Evolutionary conservation across 2,329 filamentous ascomycete genomes (phyloP).

Genomic region (Apiospora rasikravindrae): DNA sequence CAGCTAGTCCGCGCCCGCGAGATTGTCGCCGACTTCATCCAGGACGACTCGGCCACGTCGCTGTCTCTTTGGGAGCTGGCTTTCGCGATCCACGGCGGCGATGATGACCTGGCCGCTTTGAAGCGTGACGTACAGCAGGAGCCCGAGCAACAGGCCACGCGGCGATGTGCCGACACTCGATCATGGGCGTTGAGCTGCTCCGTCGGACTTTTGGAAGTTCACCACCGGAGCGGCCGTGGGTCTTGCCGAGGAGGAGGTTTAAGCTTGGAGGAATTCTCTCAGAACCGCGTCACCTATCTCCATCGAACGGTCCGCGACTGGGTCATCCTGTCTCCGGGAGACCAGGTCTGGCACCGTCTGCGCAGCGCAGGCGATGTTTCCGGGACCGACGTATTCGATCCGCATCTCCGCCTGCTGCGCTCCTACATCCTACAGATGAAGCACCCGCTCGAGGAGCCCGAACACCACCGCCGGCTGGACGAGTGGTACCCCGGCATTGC

Average conservation of each 20-base stretch:
- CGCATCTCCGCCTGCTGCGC: conserved; percentile 39
- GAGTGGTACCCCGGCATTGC: conserved; percentile 46
- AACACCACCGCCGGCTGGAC: conserved; percentile 44
- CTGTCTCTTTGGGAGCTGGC: conserved; percentile 42
- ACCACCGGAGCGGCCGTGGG: conserved; percentile 22
- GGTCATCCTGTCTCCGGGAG: conserved; percentile 31
- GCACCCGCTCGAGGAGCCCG: conserved; percentile 38
- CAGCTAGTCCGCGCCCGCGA: conserved; percentile 39
- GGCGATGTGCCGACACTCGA: conserved; percentile 28
- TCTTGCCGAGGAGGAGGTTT: neutral
- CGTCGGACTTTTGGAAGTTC: conserved; percentile 35
- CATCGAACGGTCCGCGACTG: conserved; percentile 43
- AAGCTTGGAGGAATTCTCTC: neutral
- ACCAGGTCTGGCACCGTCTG: conserved; percentile 11
- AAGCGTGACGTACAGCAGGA: conserved; percentile 30
- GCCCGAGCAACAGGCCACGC: conserved; percentile 25
- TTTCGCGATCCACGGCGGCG: conserved; percentile 31
- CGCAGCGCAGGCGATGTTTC: neutral
- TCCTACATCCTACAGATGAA: conserved; percentile 43
- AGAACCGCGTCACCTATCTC: conserved; percentile 38
- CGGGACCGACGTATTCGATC: conserved; percentile 31
- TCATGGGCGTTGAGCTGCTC: conserved; percentile 29
- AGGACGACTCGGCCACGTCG: conserved; percentile 38
- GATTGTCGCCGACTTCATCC: conserved; percentile 38
- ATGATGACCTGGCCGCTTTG: conserved; percentile 29